Percentiles rank a stretch among this genome's conserved stretches.
phyloP scores from a whole-genome alignment of 2,329 filamentous ascomycete genomes.

The Penicillium sp. region DNA sequence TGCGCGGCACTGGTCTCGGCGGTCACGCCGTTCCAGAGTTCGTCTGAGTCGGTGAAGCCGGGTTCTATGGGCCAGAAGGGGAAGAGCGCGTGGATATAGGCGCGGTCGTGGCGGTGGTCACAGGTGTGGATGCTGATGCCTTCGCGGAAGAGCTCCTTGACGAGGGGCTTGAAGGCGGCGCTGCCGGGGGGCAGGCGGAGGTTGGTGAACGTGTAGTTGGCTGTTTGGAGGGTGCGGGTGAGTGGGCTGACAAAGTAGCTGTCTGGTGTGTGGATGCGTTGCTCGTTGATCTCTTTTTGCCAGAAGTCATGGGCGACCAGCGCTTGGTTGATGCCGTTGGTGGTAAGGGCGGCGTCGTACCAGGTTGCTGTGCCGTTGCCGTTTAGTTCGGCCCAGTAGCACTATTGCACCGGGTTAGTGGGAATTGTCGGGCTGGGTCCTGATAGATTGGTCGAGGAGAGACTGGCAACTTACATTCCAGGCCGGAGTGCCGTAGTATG shows the following conservation, averaged over 20 bases:
- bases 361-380: slow-evolving; percentile 56
- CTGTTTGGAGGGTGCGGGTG: slow-evolving; percentile 56
- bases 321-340: slow-evolving; percentile 52
- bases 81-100: slow-evolving; percentile 49
- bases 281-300: slow-evolving; percentile 44
- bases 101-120: slow-evolving; percentile 51
- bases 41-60: slow-evolving; percentile 54
- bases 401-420: slow-evolving; percentile 34
- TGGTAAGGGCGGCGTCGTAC: slow-evolving; percentile 57
- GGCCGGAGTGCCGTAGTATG: slow-evolving; percentile 56
- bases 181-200: slow-evolving; percentile 44
- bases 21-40: slow-evolving; percentile 51
- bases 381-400: slow-evolving; percentile 57
- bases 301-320: slow-evolving; percentile 47
- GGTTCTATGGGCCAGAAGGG: slow-evolving; percentile 52
- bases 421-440: neutral
- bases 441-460: slow-evolving; percentile 2
- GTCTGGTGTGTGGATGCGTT: slow-evolving; percentile 53
- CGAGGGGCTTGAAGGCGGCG: slow-evolving; percentile 49
- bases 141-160: slow-evolving; percentile 59
- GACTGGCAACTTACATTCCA: slow-evolving; percentile 53
- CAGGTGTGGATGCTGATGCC: slow-evolving; percentile 60
- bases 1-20: slow-evolving; percentile 50
- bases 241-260: slow-evolving; percentile 57
- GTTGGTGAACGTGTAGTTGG: slow-evolving; percentile 51